phyloP scores from a whole-genome alignment of 2,329 filamentous ascomycete genomes.

The Rhexocercosporidium sp. region DNA sequence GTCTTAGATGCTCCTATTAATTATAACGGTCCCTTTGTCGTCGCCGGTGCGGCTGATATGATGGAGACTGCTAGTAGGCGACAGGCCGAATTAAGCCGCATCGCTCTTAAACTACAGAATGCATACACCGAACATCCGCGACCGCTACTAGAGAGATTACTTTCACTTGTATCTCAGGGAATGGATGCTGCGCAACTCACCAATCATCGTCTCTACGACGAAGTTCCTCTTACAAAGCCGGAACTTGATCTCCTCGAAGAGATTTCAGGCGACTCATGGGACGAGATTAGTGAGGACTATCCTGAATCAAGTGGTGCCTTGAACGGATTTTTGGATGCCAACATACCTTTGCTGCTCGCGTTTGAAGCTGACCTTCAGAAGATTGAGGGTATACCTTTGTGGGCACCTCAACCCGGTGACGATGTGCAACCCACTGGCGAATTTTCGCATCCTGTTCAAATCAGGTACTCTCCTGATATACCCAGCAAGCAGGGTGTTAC shows the following conservation, averaged over 20 bases:
- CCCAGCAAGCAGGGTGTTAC: background rate
- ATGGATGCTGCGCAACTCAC: background rate
- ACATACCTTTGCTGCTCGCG: background rate
- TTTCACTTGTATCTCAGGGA: slow-evolving; percentile 16
- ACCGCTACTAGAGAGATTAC: slow-evolving; percentile 26
- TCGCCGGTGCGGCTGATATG: slow-evolving; percentile 15
- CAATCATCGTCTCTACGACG: slow-evolving; percentile 12
- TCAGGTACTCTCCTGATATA: background rate
- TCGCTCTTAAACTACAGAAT: slow-evolving; percentile 4
- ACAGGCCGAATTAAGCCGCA: slow-evolving; percentile 4
- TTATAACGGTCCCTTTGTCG: slow-evolving; percentile 34
- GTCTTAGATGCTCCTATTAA: slow-evolving; percentile 29
- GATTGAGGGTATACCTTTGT: slow-evolving; percentile 3
- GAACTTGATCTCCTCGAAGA: slow-evolving; percentile 20
- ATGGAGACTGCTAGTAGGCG: slow-evolving; percentile 21
- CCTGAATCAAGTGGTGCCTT: background rate
- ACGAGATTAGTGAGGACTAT: slow-evolving; percentile 13
- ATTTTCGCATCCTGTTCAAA: background rate
- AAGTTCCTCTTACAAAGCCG: slow-evolving; percentile 1
- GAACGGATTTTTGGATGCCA: background rate
- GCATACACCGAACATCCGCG: slow-evolving; percentile 21
- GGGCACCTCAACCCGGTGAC: background rate
- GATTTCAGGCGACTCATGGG: slow-evolving; percentile 31
- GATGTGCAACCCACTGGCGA: background rate
- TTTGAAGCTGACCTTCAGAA: background rate